Conservation (phyloP, 2,329 filamentous ascomycete genomes). For the Gnomoniopsis smithogilvyi region DNA sequence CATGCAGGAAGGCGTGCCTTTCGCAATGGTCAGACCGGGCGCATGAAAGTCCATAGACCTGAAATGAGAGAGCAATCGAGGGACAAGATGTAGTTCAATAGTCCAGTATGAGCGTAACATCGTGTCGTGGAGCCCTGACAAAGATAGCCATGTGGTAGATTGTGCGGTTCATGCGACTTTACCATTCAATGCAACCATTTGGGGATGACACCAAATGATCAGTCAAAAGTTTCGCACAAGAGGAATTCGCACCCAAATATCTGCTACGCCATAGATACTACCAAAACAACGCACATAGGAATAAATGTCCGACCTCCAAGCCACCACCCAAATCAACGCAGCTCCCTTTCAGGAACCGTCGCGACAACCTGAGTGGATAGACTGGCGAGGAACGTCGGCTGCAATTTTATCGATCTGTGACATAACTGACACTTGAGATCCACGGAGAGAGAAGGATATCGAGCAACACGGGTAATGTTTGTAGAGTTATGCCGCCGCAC, state of each 20-base stretch:
- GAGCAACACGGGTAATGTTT: constrained; percentile 78
- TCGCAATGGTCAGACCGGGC: background rate
- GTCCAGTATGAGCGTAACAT: background rate
- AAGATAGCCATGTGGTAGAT: background rate
- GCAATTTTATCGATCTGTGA: constrained; percentile 79
- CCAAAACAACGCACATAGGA: background rate
- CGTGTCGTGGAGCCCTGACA: background rate
- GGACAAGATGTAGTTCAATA: background rate
- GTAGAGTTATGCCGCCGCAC: constrained; percentile 75
- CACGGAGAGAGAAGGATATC: constrained; percentile 52
- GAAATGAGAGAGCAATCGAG: background rate
- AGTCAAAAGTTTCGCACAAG: background rate
- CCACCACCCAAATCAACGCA: constrained; percentile 31
- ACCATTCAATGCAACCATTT: background rate
- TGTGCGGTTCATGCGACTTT: background rate
- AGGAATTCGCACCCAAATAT: background rate
- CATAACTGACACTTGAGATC: constrained; percentile 65
- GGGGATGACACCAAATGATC: background rate
- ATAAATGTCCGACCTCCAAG: constrained; percentile 41
- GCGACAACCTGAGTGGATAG: constrained; percentile 37
- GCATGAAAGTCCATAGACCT: constrained; percentile 4
- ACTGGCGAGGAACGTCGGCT: constrained; percentile 55
- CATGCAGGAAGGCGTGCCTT: background rate
- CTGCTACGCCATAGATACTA: background rate
- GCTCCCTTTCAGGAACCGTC: constrained; percentile 26